Base-by-base conservation (phyloP, 192 early-diverging fungal species). In the Spizellomyces punctatus region DNA sequence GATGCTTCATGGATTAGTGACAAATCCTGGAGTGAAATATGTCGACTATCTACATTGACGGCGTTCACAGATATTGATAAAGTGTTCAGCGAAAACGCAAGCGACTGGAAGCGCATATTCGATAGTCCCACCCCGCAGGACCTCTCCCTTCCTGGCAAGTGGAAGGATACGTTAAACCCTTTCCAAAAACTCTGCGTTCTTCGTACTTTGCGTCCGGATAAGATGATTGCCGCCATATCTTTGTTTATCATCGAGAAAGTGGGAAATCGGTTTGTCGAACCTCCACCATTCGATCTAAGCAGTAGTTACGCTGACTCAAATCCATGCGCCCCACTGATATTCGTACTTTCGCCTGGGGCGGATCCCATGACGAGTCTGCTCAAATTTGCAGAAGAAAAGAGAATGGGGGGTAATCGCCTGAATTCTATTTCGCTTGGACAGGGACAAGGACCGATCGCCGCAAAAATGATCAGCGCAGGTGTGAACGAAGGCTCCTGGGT, bases 381-480 rank as follows among this genome's bases (percentile, higher is more conserved):
- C 21, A 77, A 75, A 52, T 87, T 88, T 68, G 86, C 85, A 7
- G 86, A 88, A 46, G 80, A 82, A 52, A 83, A 76, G 52, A 83
- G 81, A 66, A 88, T 88, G 85, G 76, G 79, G 21, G 83, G 81
- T 3, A 83, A 75, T 54, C 67, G 82, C 36, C 65, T 88, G 10
- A 79, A 83, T 60, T 83, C 84, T 6, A 88, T 88, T 36, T 85
- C 82, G 0, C 77, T 88, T 21, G 86, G 86, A n/a, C 86, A 88
- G 70, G 86, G 86, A 10, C 86, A 88, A 73, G 86, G 86, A 7
- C 86, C 86, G 17, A 86, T 88, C 63, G 86, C 86, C 6, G 86
- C 85, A 1, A 88, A 88, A 64, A 66, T 88, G 68, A 88, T 88
- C 50, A 61, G 36, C 17, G 66, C 55, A 42, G 85, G 77, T 1